These are phyloP conservation scores for Quercus variabilis DNA, from an alignment of 306 rosid genomes.

Conservation along the genomic window DNA sequence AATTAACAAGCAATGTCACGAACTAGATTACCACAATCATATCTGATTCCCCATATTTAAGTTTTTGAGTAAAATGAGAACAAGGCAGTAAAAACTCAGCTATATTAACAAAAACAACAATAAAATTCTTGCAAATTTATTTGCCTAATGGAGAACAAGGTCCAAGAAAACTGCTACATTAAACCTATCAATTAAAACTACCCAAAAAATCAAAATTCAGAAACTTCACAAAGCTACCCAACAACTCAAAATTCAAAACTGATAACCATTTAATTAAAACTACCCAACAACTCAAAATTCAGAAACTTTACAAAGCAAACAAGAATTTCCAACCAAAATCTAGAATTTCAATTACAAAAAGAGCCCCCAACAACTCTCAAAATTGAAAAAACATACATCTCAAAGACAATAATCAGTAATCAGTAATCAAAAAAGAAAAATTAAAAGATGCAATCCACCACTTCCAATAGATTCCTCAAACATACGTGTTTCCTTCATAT, in stretches of 20 bases:
- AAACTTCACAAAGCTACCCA: too few relatives aligned
- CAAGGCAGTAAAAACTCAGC: too few relatives aligned
- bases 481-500: too few relatives aligned
- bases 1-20: not conserved
- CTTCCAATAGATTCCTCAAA: conserved; percentile 29
- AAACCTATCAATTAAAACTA: too few relatives aligned
- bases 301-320: conserved; percentile 1
- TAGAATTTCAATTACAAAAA: conserved; percentile 22
- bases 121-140: too few relatives aligned
- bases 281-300: conserved; percentile 15
- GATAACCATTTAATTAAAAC: not conserved
- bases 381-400: conserved; percentile 39
- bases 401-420: conserved; percentile 14
- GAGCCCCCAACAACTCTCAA: not conserved
- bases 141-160: too few relatives aligned
- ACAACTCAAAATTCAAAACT: not conserved
- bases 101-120: too few relatives aligned
- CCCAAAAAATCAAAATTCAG: too few relatives aligned
- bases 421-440: conserved; percentile 39
- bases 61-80: not conserved
- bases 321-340: not conserved
- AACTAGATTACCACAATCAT: not conserved
- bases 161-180: too few relatives aligned
- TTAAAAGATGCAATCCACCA: conserved; percentile 50
- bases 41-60: not conserved